Evolutionary conservation across 805 yeast species (phyloP).

Genomic region (Candida sakaeoensis): DNA sequence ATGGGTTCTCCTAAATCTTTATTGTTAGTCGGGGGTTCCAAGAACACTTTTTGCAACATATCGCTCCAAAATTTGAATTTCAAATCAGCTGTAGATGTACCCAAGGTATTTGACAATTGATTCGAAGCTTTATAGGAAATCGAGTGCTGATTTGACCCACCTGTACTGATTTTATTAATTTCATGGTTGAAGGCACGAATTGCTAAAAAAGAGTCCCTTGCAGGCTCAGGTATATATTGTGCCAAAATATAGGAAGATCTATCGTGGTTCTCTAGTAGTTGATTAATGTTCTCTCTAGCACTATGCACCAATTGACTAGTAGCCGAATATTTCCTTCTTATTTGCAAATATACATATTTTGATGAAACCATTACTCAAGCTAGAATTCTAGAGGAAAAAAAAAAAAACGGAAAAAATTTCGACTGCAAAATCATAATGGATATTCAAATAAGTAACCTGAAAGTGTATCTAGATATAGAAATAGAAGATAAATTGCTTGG

Average conservation of each 20-base stretch:
- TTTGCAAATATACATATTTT: neutral
- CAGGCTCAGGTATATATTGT: constrained; percentile 64
- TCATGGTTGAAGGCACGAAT: constrained; percentile 65
- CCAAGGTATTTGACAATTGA: constrained; percentile 27
- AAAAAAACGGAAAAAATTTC: neutral
- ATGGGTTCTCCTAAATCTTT: constrained; percentile 58
- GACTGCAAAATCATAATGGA: constrained; percentile 22
- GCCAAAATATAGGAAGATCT: constrained; percentile 62
- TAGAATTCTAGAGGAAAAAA: neutral
- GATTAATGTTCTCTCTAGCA: constrained; percentile 42
- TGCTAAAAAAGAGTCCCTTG: constrained; percentile 61
- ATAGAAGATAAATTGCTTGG: constrained; percentile 46
- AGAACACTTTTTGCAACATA: constrained; percentile 45
- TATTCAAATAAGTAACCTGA: constrained; percentile 25
- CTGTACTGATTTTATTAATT: constrained; percentile 45
- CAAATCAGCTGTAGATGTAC: constrained; percentile 43
- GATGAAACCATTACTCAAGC: neutral
- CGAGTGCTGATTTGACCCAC: constrained; percentile 21
- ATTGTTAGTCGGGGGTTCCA: constrained; percentile 24
- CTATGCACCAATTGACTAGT: constrained; percentile 13
- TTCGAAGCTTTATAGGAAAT: constrained; percentile 28
- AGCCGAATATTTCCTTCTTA: neutral
- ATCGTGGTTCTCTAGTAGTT: constrained; percentile 47
- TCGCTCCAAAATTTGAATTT: constrained; percentile 77
- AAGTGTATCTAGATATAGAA: constrained; percentile 50